Evolutionary conservation across 441 rosid species (phyloP).

Genomic region (Eruca vesicaria): DNA sequence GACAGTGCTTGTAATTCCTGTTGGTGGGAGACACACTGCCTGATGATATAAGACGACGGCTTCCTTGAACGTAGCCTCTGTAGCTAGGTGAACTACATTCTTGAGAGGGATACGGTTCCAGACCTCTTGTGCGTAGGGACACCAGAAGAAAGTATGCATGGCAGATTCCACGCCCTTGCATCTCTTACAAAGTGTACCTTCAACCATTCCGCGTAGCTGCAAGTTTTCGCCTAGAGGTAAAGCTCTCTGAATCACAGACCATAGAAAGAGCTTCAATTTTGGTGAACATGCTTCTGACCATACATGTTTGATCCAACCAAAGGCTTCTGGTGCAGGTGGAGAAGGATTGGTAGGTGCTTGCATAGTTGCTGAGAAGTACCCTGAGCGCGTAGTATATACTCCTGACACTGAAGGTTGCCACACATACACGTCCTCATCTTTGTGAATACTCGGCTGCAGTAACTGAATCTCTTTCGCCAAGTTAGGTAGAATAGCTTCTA

Average conservation of each 20-base stretch:
- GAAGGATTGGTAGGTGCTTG: neutral
- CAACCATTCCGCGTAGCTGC: neutral
- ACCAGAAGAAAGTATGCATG: neutral
- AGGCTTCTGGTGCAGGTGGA: neutral
- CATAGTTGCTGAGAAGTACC: neutral
- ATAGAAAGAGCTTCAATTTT: neutral
- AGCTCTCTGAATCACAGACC: neutral
- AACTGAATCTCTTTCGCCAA: neutral
- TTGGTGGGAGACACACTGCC: neutral
- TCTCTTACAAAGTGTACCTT: neutral
- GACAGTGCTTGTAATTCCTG: neutral
- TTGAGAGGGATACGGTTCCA: too few species aligned
- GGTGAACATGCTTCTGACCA: neutral
- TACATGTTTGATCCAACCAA: neutral
- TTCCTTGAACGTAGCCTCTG: too few species aligned
- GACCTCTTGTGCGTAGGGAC: neutral
- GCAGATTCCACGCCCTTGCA: neutral
- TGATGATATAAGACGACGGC: too few species aligned
- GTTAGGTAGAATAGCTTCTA: neutral
- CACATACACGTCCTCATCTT: neutral
- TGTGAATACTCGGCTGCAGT: neutral
- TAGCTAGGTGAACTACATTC: too few species aligned
- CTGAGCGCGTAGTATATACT: neutral
- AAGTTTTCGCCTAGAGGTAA: neutral
- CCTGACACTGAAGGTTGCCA: neutral